phyloP scores from a whole-genome alignment of 176 grass and related monocot species.

The Pharus latifolius region DNA sequence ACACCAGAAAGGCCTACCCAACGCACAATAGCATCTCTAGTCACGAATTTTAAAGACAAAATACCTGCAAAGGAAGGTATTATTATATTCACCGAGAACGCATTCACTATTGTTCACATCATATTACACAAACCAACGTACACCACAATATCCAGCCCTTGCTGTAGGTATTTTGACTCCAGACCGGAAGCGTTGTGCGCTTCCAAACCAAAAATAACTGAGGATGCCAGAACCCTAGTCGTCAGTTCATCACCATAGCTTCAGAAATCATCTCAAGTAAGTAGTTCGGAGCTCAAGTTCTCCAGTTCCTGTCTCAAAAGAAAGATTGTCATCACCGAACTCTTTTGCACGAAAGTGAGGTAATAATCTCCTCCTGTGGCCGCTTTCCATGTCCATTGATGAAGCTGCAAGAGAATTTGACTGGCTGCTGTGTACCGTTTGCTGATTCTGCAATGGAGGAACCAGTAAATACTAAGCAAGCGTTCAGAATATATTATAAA shows the following conservation, averaged over 20 bases:
- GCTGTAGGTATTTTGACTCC: neutral
- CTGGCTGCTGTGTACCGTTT: slow-evolving; percentile 1
- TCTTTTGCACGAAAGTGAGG: slow-evolving; percentile 21
- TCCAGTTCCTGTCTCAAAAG: neutral
- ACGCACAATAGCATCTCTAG: too few species aligned
- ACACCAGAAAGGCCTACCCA: too few species aligned
- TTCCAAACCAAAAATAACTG: neutral
- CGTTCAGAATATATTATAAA: neutral
- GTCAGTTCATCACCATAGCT: neutral
- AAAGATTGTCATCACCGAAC: slow-evolving; percentile 8
- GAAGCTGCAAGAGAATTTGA: slow-evolving; percentile 38
- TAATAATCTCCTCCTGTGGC: slow-evolving; percentile 10
- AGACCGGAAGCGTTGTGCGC: neutral
- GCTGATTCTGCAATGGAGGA: neutral
- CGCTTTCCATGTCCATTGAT: slow-evolving; percentile 20
- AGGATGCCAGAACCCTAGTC: neutral
- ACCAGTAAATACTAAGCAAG: neutral
- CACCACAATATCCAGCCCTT: neutral
- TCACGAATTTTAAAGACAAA: neutral
- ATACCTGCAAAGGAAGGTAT: neutral
- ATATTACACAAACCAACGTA: neutral
- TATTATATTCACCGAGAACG: neutral
- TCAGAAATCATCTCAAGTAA: neutral
- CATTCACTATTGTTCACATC: neutral
- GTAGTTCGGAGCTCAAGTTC: too few species aligned